Base-by-base conservation (phyloP, 2,329 filamentous ascomycete species). In the Xylaria polymorpha region DNA sequence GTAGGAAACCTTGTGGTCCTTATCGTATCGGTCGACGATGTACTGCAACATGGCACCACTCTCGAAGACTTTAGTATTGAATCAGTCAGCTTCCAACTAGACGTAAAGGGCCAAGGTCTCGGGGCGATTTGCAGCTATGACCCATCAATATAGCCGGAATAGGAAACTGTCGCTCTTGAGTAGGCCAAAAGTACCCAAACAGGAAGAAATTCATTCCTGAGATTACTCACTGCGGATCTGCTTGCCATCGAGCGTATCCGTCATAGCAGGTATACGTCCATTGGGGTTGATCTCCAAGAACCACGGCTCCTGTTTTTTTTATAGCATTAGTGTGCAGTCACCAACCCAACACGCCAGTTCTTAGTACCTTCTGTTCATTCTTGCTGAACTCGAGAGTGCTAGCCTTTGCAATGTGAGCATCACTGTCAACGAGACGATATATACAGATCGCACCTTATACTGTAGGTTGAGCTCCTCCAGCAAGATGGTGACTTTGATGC, bases 261-360 rank as follows among this genome's bases (percentile, higher is more conserved):
- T 96, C 60, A 97, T 76, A 66, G 94, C 94, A 4, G 94, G 94
- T 75, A 97, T 97, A 73, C 94, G 92, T 72, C 94, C 94, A 79
- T 97, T 97, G 72, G 94, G 94, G 81, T 97, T 97, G 82, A 97
- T 97, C 61, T 90, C 90, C 35, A 97, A 87, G 82, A 95, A 98
- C 93, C 93, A 97, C 18, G 88, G 88, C 80, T 95, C 83, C 78
- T 82, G 64, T 15, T 37, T 35, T 46, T 29, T 29, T 29, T n/a
- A n/a, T 35, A 29, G 14, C 12, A 32, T 68, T 50, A 60, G 59
- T 35, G 14, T 12, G 46, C 39, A 32, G n/a, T 9, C 29, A 32
- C 32, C 7, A 25, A 29, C 50, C 68, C n/a, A 48, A 48, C 20
- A 20, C 18, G 12, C 20, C 20, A 18, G 20, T 37, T 12, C 35